Evolutionary conservation across 371 early-diverging fungal species (phyloP), one percentile per base, ranked within the genome.

Genomic region (Funneliformis caledonium): DNA sequence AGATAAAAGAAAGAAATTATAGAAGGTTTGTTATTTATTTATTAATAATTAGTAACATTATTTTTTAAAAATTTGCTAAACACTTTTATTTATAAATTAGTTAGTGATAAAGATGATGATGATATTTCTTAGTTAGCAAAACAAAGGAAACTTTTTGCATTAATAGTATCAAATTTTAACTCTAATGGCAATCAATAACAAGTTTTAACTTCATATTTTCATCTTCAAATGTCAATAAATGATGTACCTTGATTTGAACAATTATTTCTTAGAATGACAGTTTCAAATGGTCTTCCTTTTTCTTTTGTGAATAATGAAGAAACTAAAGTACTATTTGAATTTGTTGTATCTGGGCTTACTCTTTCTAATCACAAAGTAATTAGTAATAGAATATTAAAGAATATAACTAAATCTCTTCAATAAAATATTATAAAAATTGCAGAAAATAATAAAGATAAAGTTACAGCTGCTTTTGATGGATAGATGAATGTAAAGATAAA

Each of bases 291-390:
- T 64, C 48, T 76, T 47, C 31, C 76, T 60, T 76, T 76, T 61
- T 37, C 65, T 64, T 76, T 76, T 64, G 26, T 76, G 31, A 76
- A 76, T 26, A 76, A 76, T 47, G 6, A 76, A 47, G 76, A 76
- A 45, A 76, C 45, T 2, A 31, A 76, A 76, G 48, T 9, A 8
- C 1, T 76, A 43, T 76, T 76, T 76, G 43, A 76, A 45, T 76
- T 76, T 76, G n/a, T 76, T 37, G 47, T 10, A n/a, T 48, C 76
- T 37, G 43, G 43, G 22, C 26, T 65, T 11, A 64, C 42, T 47
- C 65, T 76, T 37, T 12, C 76, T 22, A 75, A 16, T 52, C 50
- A 43, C 12, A 68, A 45, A 75, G 33, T 2, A 60, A 22, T 75
- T 11, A 5, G 43, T 43, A 45, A 1, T 12, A 9, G 42, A 72